These are phyloP conservation scores for Suillus luteus DNA, from an alignment of 768 basidiomycete species.

Conservation along the genomic window DNA sequence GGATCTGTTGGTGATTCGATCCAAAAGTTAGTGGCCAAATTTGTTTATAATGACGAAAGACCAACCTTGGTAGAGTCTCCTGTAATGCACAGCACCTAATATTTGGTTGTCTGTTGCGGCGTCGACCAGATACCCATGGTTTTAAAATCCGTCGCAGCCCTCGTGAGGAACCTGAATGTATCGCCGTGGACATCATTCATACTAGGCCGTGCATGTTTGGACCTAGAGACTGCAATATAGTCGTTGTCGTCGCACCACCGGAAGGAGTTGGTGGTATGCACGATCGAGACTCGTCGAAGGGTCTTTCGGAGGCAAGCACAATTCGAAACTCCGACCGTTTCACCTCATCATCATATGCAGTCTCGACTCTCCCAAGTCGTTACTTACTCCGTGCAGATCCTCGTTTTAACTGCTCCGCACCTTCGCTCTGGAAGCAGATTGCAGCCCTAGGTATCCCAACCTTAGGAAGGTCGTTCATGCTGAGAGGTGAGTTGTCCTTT, in stretches of 20 bases:
- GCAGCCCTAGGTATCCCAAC: constrained; percentile 36
- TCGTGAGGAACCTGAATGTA: constrained; percentile 65
- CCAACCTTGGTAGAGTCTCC: constrained; percentile 76
- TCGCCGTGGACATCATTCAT: constrained; percentile 97
- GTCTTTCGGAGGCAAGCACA: too few species aligned
- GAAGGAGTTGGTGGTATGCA: constrained; percentile 40
- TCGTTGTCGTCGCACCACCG: constrained; percentile 85
- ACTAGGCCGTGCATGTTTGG: constrained; percentile 74
- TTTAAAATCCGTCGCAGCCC: constrained; percentile 45
- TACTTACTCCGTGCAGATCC: constrained; percentile 25
- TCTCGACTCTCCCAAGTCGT: background rate
- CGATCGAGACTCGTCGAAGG: too few species aligned
- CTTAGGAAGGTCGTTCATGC: constrained; percentile 62
- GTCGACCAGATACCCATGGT: constrained; percentile 46
- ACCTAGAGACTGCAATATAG: constrained; percentile 75
- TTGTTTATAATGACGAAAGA: constrained; percentile 1
- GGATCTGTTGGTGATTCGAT: constrained; percentile 96
- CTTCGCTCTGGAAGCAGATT: constrained; percentile 49
- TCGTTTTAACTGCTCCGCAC: constrained; percentile 43
- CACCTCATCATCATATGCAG: background rate
- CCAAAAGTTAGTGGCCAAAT: constrained; percentile 64
- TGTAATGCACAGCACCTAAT: constrained; percentile 52
- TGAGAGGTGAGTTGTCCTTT: constrained; percentile 48
- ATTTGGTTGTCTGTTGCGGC: constrained; percentile 61
- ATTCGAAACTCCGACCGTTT: too few species aligned